Evolutionary conservation across 1,284 basidiomycete species (phyloP).

Genomic region (Rugosomyces carneus): DNA sequence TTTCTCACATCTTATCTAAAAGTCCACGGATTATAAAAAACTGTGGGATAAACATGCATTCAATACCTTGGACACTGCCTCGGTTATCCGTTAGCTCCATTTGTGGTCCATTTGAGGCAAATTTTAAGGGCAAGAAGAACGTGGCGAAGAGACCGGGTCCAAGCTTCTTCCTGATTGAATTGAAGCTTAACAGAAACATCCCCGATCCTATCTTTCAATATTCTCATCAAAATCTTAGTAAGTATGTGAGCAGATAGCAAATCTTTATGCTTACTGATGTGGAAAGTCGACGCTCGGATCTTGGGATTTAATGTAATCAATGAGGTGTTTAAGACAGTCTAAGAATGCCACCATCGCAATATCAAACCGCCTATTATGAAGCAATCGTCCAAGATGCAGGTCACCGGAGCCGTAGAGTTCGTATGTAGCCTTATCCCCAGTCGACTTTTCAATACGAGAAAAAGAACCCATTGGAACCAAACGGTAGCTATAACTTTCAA

Average conservation of each 20-base stretch:
- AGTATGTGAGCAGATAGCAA: background rate
- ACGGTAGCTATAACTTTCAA: conserved; percentile 57
- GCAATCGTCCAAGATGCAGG: conserved; percentile 77
- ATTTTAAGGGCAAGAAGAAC: conserved; percentile 88
- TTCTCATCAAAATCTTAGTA: conserved; percentile 39
- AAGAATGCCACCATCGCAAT: conserved; percentile 94
- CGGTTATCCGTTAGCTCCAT: conserved; percentile 49
- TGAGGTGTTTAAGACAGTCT: conserved; percentile 88
- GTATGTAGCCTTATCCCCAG: conserved; percentile 77
- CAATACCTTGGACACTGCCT: no score
- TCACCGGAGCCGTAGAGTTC: conserved; percentile 91
- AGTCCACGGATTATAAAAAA: background rate
- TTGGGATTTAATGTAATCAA: conserved; percentile 74
- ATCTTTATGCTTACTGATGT: conserved; percentile 57
- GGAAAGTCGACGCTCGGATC: conserved; percentile 76
- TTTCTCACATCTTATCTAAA: background rate
- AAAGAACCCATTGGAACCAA: conserved; percentile 91
- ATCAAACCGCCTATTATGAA: conserved; percentile 95
- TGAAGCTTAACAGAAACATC: conserved; percentile 92
- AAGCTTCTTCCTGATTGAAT: conserved; percentile 91
- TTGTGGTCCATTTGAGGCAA: conserved; percentile 78
- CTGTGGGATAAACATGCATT: background rate
- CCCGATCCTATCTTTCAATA: conserved; percentile 92
- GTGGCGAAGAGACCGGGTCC: conserved; percentile 91
- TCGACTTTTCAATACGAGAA: conserved; percentile 82